phyloP scores from a whole-genome alignment of 2,329 filamentous ascomycete species.

The Alternaria triticimaculans region DNA sequence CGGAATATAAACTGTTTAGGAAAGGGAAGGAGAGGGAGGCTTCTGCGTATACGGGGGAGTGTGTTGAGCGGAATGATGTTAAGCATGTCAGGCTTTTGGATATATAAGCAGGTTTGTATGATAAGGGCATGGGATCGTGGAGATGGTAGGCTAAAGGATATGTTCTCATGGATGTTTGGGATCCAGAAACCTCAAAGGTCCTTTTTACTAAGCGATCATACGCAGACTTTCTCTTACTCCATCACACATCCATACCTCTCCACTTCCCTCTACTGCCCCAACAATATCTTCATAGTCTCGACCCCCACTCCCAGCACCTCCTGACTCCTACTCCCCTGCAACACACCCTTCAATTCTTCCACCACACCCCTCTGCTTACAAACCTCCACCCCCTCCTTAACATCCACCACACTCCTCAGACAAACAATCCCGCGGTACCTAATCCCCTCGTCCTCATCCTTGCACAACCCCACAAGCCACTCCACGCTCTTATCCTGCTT shows the following conservation, averaged over 20 bases:
- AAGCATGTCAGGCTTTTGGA: conserved; percentile 33
- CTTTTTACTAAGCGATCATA: too few species aligned
- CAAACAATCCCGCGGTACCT: conserved; percentile 76
- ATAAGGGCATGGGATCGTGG: too few species aligned
- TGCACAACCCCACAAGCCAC: conserved; percentile 80
- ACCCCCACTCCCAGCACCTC: conserved; percentile 75
- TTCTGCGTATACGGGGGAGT: conserved; percentile 27
- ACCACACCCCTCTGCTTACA: conserved; percentile 66
- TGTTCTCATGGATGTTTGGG: too few species aligned
- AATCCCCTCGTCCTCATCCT: conserved; percentile 71
- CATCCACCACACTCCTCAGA: conserved; percentile 74
- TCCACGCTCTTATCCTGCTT: conserved; percentile 71
- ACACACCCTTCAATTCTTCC: conserved; percentile 71
- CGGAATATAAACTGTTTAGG: conserved; percentile 47
- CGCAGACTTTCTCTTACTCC: too few species aligned
- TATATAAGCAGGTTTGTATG: too few species aligned
- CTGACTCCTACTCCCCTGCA: conserved; percentile 71
- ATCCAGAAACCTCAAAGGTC: too few species aligned
- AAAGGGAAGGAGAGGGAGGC: conserved; percentile 34
- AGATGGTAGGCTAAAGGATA: too few species aligned
- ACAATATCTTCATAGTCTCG: conserved; percentile 72
- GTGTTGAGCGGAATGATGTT: conserved; percentile 28
- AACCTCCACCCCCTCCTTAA: conserved; percentile 48
- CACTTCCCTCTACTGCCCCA: too few species aligned
- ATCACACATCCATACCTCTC: background rate